A percentile compares a stretch with the other conserved stretches of the same genome.
Evolutionary conservation across 768 basidiomycete species (phyloP).

Genomic region (Fomitopsis pulvina): DNA sequence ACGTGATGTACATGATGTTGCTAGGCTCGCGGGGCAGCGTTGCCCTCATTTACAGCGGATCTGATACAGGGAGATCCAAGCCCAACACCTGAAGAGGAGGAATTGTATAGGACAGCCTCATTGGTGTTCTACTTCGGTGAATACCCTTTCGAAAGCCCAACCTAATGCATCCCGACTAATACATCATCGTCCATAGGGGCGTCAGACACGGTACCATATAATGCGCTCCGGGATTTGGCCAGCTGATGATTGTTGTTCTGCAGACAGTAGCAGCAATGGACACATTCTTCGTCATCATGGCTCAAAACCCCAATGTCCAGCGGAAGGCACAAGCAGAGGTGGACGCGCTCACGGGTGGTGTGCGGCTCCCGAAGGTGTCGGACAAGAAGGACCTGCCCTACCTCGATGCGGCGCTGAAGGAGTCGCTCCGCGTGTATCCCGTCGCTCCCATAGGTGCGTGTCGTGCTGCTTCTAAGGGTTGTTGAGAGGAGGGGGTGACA

Average conservation of each 20-base stretch:
- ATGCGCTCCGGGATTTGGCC: background rate
- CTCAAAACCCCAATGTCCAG: constrained; percentile 8
- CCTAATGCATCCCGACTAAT: background rate
- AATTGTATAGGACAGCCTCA: too few species aligned
- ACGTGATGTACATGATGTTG: too few species aligned
- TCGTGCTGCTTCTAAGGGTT: background rate
- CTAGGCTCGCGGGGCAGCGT: too few species aligned
- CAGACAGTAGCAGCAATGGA: constrained; percentile 1
- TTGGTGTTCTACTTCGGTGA: too few species aligned
- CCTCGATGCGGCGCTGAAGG: constrained; percentile 13
- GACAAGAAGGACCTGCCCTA: constrained; percentile 9
- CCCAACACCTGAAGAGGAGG: too few species aligned
- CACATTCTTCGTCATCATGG: constrained; percentile 11
- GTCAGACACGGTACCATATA: background rate
- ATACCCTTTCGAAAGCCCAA: too few species aligned
- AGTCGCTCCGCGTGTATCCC: constrained; percentile 20
- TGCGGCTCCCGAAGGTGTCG: background rate
- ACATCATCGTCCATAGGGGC: background rate
- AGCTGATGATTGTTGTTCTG: background rate
- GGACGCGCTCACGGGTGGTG: background rate
- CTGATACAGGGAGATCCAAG: too few species aligned
- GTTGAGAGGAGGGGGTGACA: too few species aligned
- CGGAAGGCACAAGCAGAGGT: constrained; percentile 5
- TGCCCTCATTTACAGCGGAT: too few species aligned
- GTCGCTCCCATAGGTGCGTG: constrained; percentile 19